Evolutionary conservation across 2,329 filamentous ascomycete species (phyloP).

Genomic region (Pyricularia pennisetigena): DNA sequence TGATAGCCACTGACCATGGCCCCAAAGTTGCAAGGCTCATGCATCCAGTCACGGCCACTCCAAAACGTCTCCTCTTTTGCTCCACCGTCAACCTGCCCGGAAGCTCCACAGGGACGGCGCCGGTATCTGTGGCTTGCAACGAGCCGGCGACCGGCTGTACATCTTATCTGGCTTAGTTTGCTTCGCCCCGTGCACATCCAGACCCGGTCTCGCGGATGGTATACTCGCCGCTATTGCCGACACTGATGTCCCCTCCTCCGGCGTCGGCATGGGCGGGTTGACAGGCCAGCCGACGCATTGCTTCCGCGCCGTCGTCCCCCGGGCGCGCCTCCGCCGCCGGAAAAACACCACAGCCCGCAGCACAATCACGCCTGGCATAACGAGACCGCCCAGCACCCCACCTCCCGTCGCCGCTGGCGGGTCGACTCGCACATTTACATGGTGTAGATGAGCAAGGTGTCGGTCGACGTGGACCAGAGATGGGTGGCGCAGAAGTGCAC

Average conservation of each 20-base stretch:
- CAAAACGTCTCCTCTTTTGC: not conserved
- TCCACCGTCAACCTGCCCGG: not conserved
- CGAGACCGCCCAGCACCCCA: not conserved
- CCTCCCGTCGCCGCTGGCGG: conserved; percentile 6
- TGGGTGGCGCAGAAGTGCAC: conserved; percentile 5
- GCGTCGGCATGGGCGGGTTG: not conserved
- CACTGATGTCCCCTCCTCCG: not conserved
- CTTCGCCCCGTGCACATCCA: not conserved
- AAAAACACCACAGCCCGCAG: not conserved
- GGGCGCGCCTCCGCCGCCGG: not conserved
- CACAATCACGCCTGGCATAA: not conserved
- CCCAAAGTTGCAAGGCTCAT: not conserved
- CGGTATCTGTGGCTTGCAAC: not conserved
- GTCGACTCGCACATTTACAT: conserved; percentile 6
- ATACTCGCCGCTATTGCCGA: not conserved
- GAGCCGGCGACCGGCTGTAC: not conserved
- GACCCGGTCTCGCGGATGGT: too few species aligned
- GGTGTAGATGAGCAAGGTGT: not conserved
- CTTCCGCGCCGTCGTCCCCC: not conserved
- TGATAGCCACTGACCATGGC: too few species aligned
- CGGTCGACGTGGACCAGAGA: conserved; percentile 4
- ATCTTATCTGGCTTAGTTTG: not conserved
- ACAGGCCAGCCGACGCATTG: not conserved
- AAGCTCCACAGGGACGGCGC: not conserved
- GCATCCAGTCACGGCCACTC: not conserved